Evolutionary conservation across 805 yeast genomes (phyloP), one percentile per base, ranked within the genome.

Genomic region (Komagataella pseudopastoris): DNA sequence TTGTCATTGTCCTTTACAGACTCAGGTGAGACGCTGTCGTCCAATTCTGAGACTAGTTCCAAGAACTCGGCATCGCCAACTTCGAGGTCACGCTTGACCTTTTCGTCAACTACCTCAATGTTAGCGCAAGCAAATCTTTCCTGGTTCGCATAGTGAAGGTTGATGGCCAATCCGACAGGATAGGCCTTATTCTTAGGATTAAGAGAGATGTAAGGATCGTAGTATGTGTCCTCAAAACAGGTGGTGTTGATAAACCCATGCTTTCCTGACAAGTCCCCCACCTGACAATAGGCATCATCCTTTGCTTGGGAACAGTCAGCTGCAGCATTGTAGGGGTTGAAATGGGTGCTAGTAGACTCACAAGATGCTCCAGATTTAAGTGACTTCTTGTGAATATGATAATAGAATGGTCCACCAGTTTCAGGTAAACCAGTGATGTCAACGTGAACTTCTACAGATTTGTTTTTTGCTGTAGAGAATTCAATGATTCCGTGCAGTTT

Each of bases 201-300:
- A 63, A 84, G 72, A 0, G 89, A 81, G 51, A 85, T 63, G 63
- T 74, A 84, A 6, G 82, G 83, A 60, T 85, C 90, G 53, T 71
- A 66, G 62, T 80, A 85, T 53, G 72, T 71, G 24, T 78, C 69
- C 63, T 81, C 83, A 63, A 77, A 81, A 61, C 88, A 82, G 10
- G 87, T 82, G 18, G 86, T 74, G 60, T 82, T 75, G 59, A 85
- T 80, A 67, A 68, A 75, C 10, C 91, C 91, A 64, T 84, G 89
- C 63, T 83, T 84, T 47, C 91, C 91, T 43, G 86, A 77, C 58
- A 84, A 76, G 60, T 84, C 90, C 53, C 91, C 91, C 46, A 83
- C 77, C 64, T 81, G 81, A 62, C 88, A 84, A 43, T 63, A 68
- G 6, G 81, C 63, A 63, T 83, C 83, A 57, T 74, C 70, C 16